Conservation (phyloP, 2,329 filamentous ascomycete species). For the Verticillium nubilum region DNA sequence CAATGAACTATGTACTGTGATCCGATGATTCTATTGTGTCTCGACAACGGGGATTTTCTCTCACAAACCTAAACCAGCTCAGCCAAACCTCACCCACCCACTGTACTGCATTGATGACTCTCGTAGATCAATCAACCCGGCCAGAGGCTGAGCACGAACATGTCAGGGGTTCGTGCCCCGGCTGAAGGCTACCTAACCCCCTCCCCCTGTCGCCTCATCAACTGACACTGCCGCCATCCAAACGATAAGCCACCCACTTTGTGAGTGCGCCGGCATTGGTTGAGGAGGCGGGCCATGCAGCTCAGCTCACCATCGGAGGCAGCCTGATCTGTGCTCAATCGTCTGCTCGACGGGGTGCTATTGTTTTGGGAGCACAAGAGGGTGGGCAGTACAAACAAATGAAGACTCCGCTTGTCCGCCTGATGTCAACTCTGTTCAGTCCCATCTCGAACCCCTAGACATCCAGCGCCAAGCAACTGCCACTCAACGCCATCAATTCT, state of each 20-base stretch:
- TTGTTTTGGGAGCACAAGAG: not conserved
- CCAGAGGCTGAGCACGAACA: not conserved
- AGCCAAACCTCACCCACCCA: not conserved
- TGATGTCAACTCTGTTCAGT: not conserved
- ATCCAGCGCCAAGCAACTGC: not conserved
- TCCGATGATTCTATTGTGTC: not conserved
- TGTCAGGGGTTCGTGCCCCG: not conserved
- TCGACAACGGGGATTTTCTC: not conserved
- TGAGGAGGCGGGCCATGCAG: not conserved
- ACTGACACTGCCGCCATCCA: not conserved
- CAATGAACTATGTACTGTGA: constrained; percentile 6
- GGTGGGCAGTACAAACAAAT: not conserved
- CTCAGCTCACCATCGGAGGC: not conserved
- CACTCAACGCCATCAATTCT: not conserved
- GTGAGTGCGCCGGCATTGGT: not conserved
- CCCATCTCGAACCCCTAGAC: constrained; percentile 11
- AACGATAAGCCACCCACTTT: not conserved
- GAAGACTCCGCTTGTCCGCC: not conserved
- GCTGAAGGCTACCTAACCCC: not conserved
- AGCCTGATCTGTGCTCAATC: not conserved
- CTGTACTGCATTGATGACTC: not conserved
- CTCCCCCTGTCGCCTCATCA: not conserved
- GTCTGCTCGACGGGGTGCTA: not conserved
- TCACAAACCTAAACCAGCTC: not conserved
- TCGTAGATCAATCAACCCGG: too few relatives aligned